Evolutionary conservation across 306 rosid species (phyloP).

Genomic region (Vachellia collinsii): DNA sequence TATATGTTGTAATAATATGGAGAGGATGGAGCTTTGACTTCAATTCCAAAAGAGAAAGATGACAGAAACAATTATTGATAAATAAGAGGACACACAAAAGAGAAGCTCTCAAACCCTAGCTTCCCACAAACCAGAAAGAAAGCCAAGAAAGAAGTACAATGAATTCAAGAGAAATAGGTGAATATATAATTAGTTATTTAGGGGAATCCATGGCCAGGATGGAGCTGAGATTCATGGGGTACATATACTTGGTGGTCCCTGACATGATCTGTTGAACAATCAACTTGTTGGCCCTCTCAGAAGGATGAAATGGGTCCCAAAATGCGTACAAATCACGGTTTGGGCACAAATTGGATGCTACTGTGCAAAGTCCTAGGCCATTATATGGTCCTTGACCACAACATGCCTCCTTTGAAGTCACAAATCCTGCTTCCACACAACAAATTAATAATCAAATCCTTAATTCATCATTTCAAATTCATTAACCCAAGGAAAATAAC

Average conservation of each 20-base stretch:
- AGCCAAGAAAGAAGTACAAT: background rate
- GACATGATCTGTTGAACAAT: background rate
- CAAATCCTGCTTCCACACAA: background rate
- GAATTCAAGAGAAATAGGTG: background rate
- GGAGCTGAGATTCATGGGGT: constrained; percentile 1
- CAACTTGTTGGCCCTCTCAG: background rate
- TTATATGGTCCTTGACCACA: constrained; percentile 16
- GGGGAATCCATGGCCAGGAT: background rate
- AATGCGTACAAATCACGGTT: background rate
- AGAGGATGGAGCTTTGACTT: no score
- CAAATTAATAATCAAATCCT: no score
- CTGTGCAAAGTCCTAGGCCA: background rate
- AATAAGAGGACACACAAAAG: background rate
- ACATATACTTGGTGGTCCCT: constrained; percentile 5
- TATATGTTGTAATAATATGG: no score
- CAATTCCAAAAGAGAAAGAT: background rate
- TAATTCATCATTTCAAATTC: no score
- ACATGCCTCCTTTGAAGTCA: constrained; percentile 1
- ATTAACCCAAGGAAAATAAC: background rate
- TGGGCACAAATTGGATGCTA: background rate
- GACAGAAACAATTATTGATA: background rate
- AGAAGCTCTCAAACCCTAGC: background rate
- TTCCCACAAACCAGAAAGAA: background rate
- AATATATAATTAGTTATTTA: no score
- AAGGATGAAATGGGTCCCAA: constrained; percentile 10